Base-by-base conservation (phyloP, 73 alveolate genomes). In the Stentor coeruleus region DNA sequence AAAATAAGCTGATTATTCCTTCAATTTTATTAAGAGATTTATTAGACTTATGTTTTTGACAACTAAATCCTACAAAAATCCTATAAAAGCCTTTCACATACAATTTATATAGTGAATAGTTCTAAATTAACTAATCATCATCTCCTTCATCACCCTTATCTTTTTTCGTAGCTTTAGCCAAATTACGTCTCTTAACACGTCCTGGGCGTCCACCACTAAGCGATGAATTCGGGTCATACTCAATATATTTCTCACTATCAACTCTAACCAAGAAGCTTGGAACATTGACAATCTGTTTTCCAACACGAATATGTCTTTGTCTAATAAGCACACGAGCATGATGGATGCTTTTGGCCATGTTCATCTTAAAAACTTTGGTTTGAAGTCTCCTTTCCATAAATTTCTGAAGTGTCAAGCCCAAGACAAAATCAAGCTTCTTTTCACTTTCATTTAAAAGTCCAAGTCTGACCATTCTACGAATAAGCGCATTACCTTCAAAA, bases 351-450 rank as follows among this genome's bases (percentile, higher is more conserved):
- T 77, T 81, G 76, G 92, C 92, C 74, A 87, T 49, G 73, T 86
- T 84, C 81, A 59, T 74, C 94, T 93, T 92, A 94, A 89, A 88
- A 59, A 97, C 98, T 81, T 93, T 83, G 87, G 99, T 97, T 90
- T 97, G 98, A 87, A 97, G 96, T 94, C 99, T 92, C 91, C 99
- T 95, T 91, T 97, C 99, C 98, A 97, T 14, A 84, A 87, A 74
- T 84, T 87, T 87, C 74, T 84, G 86, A 58, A 83, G 40, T 26
- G 92, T 87, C 86, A 87, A 88, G 59, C 99, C 99, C 93, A 97
- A 85, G 91, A 97, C 99, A 92, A 89, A 96, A 87, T 97, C 99
- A 90, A 97, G 93, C 95, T 97, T 95, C 86, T 90, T 88, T 90
- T 97, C 98, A 82, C 76, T 75, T 84, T 97, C 95, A 76, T 39